phyloP scores from a whole-genome alignment of 2,329 filamentous ascomycete species.

The Elsinoe necatrix region DNA sequence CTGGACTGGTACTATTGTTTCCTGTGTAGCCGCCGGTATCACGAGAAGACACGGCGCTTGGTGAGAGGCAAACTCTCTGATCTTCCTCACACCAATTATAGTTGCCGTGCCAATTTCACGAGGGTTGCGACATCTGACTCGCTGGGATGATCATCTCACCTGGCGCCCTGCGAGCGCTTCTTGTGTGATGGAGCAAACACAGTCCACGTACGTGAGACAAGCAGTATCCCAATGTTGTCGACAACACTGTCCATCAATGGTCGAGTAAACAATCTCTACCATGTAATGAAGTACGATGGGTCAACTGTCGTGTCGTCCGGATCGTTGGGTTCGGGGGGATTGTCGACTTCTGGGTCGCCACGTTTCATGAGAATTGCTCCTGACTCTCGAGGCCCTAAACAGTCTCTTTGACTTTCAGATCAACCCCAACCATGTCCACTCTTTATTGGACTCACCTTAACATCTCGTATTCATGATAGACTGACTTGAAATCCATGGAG shows the following conservation, averaged over 20 bases:
- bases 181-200: neutral
- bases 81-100: conserved; percentile 1
- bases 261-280: neutral
- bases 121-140: conserved; percentile 10
- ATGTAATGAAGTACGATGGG: neutral
- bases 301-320: neutral
- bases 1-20: conserved; percentile 9
- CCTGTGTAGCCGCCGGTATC: conserved; percentile 6
- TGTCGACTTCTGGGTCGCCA: conserved; percentile 6
- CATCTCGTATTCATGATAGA: neutral
- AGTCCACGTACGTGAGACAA: neutral
- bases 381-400: conserved; percentile 10
- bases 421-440: conserved; percentile 5
- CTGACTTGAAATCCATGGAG: neutral
- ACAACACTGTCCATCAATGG: neutral
- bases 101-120: conserved; percentile 6
- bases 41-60: conserved; percentile 7
- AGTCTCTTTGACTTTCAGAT: neutral
- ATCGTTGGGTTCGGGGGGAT: conserved; percentile 11
- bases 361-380: conserved; percentile 9
- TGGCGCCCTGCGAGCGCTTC: neutral
- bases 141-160: neutral
- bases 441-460: neutral
- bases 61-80: neutral
- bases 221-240: neutral